Base-by-base conservation (phyloP, 2,329 filamentous ascomycete species). In the Cladobotryum mycophilum region DNA sequence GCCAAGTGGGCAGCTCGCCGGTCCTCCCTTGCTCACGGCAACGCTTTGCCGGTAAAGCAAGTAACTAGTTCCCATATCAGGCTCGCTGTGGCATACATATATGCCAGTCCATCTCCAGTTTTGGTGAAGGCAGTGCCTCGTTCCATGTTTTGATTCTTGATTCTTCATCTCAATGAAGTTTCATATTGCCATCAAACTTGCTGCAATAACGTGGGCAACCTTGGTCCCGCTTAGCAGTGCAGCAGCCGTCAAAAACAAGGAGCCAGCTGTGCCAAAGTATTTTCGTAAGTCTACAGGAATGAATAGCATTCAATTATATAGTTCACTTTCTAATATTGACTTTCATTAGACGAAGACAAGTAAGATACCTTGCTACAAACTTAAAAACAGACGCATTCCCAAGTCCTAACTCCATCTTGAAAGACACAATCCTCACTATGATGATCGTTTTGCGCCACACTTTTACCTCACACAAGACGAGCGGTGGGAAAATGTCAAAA, bases 401-500 rank as follows among this genome's bases (percentile, higher is more conserved):
- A 30, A 15, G 18, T 34, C n/a, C 41, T 34, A 4, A 20, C 9
- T n/a, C 20, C 25, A 35, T 17, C 15, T 40, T 18, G 40, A 44
- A 48, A 64, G 63, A 45, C 33, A 48, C 25, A 38, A 59, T 41
- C 50, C 54, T 13, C 67, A 69, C 49, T 73, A 72, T 54, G 70
- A 72, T 47, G 46, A 47, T 3, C 66, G 70, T 13, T 78, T 74
- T 53, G 65, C 68, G 42, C 60, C 63, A 13, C 58, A 65, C 18
- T 56, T 65, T n/a, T 17, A n/a, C 36, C 65, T 78, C 17, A 62
- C 64, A 3, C 69, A 86, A 58, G 74, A 78, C 33, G 76, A 82
- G 48, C 79, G 85, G 58, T 74, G 74, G 18, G 74, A 81, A 25
- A 82, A 79, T 1, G 74, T 90, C 52, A 77, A 75, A 46, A 76